A percentile compares a stretch with the other conserved stretches of the same genome.
Evolutionary conservation across 2,329 filamentous ascomycete genomes (phyloP).

Genomic region (Sclerotinia sclerotiorum): DNA sequence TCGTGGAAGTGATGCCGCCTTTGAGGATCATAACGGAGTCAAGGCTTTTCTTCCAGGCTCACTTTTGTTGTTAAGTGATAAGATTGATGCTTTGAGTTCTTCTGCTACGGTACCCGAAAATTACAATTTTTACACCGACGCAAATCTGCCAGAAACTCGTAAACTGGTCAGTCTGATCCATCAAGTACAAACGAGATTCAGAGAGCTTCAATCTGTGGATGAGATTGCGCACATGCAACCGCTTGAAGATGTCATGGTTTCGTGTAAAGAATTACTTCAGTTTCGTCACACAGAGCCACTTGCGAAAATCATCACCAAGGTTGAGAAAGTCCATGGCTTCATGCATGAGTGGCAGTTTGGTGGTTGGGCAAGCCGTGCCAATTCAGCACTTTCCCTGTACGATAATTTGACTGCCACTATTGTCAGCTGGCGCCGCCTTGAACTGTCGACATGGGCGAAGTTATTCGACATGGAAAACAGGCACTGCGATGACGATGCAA

Average conservation of each 20-base stretch:
- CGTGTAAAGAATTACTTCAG: conserved; percentile 72
- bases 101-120: conserved; percentile 43
- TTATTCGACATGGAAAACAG: conserved; percentile 81
- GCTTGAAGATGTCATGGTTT: conserved; percentile 72
- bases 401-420: conserved; percentile 77
- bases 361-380: conserved; percentile 79
- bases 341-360: conserved; percentile 92
- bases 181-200: conserved; percentile 70
- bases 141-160: conserved; percentile 73
- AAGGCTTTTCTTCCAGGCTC: conserved; percentile 64
- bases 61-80: conserved; percentile 64
- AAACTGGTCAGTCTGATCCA: conserved; percentile 69
- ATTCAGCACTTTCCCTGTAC: conserved; percentile 68
- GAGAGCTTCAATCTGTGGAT: conserved; percentile 64
- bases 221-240: conserved; percentile 72
- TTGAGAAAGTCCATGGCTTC: conserved; percentile 82
- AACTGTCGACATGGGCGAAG: conserved; percentile 87
- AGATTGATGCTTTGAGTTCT: conserved; percentile 50
- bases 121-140: conserved; percentile 89
- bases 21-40: conserved; percentile 44
- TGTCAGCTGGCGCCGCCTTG: conserved; percentile 85
- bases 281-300: conserved; percentile 80
- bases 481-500: conserved; percentile 74
- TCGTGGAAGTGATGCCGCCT: conserved; percentile 25
- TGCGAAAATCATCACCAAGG: conserved; percentile 78